A percentile compares a stretch with the other conserved stretches of the same genome.
Evolutionary conservation across 805 yeast genomes (phyloP).

Genomic region (Saturnispora galanensis): DNA sequence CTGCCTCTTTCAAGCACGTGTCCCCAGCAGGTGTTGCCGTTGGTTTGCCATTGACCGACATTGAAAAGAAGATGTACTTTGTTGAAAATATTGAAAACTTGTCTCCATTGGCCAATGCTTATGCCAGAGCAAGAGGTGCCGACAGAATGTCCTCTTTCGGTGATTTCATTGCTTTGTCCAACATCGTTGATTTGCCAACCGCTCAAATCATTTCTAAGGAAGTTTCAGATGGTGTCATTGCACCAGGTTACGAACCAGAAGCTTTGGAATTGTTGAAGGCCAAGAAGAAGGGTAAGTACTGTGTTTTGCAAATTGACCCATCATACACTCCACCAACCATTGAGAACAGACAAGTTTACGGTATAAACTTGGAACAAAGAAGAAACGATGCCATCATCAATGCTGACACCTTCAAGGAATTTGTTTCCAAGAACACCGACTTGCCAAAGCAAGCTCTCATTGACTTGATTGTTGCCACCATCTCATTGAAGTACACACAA

Average conservation of each 20-base stretch:
- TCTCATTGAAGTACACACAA: conserved; percentile 95
- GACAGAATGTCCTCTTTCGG: conserved; percentile 99
- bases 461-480: conserved; percentile 94
- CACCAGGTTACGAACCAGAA: conserved; percentile 91
- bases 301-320: conserved; percentile 93
- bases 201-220: conserved; percentile 96
- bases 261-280: conserved; percentile 81
- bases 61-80: conserved; percentile 91
- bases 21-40: conserved; percentile 99
- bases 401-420: conserved; percentile 81
- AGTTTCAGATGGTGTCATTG: conserved; percentile 97
- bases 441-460: conserved; percentile 87
- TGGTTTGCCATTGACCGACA: conserved; percentile 83
- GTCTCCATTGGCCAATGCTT: conserved; percentile 95
- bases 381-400: conserved; percentile 96
- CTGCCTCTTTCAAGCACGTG: conserved; percentile 97
- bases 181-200: conserved; percentile 92
- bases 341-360: conserved; percentile 94
- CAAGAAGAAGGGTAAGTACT: conserved; percentile 96
- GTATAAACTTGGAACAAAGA: conserved; percentile 91
- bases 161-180: conserved; percentile 94
- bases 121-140: conserved; percentile 99
- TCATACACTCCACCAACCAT: conserved; percentile 70
- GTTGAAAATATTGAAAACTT: conserved; percentile 90
- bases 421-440: conserved; percentile 77